Evolutionary conservation across 179 eudicot genomes (phyloP).

Genomic region (Camellia oleifera): DNA sequence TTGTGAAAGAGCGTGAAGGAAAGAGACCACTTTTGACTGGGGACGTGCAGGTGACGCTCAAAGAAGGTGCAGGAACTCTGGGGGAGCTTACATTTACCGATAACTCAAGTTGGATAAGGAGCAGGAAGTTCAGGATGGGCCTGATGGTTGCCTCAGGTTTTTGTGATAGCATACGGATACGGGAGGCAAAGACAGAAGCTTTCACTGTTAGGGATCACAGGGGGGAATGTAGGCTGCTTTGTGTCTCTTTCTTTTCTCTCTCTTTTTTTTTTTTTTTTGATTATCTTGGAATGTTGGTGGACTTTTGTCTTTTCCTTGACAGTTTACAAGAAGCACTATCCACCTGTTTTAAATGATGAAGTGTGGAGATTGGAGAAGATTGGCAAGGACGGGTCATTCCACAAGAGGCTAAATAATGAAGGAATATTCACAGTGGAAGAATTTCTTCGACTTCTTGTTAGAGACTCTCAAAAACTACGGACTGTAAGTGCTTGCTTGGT

Average conservation of each 20-base stretch:
- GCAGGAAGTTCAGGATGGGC: conserved; percentile 94
- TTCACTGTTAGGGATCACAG: conserved; percentile 96
- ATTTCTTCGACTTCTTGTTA: conserved; percentile 83
- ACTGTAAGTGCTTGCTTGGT: conserved; percentile 42
- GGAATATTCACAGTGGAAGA: conserved; percentile 73
- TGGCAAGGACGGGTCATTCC: conserved; percentile 97
- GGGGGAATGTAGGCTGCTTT: conserved; percentile 87
- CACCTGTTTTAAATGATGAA: conserved; percentile 78
- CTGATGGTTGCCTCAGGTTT: conserved; percentile 74
- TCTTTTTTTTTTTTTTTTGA: no score
- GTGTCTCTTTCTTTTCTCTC: neutral
- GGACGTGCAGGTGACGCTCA: conserved; percentile 79
- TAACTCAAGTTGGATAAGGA: conserved; percentile 96
- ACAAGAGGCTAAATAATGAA: conserved; percentile 65
- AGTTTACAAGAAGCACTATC: no score
- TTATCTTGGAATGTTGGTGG: no score
- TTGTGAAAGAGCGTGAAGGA: conserved; percentile 96
- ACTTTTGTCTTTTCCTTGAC: no score
- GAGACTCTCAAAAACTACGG: conserved; percentile 71
- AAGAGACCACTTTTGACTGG: conserved; percentile 89
- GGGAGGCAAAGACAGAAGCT: conserved; percentile 97
- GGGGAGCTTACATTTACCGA: conserved; percentile 95
- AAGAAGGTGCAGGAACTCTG: conserved; percentile 94
- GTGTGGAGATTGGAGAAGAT: conserved; percentile 99
- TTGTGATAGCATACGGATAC: conserved; percentile 71